Percentiles rank a stretch among this genome's conserved stretches.
Conservation (phyloP, 1,284 basidiomycete genomes). For the Retiboletus flavoniger region DNA sequence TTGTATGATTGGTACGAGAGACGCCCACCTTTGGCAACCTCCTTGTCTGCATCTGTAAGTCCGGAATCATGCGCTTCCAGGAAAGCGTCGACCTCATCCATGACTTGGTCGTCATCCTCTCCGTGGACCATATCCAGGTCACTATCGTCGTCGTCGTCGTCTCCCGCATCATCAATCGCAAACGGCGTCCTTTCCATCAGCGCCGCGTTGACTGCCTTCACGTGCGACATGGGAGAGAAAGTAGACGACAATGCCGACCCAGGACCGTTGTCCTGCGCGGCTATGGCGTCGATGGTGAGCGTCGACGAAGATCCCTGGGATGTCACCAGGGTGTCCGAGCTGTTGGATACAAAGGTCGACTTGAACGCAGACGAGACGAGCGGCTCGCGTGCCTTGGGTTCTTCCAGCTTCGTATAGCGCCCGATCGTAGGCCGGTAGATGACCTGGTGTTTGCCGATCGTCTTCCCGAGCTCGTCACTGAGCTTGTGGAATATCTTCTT, state of each 20-base stretch:
- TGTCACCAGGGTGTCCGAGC: slow-evolving; percentile 23
- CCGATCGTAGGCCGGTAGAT: slow-evolving; percentile 82
- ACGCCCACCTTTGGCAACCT: slow-evolving; percentile 69
- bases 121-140: slow-evolving; percentile 65
- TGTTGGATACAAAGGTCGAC: slow-evolving; percentile 34
- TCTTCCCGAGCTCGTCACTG: slow-evolving; percentile 90
- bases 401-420: slow-evolving; percentile 76
- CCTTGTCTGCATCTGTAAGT: slow-evolving; percentile 80
- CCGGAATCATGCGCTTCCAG: slow-evolving; percentile 88
- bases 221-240: slow-evolving; percentile 59
- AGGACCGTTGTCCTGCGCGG: slow-evolving; percentile 28
- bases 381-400: slow-evolving; percentile 86
- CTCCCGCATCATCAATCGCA: slow-evolving; percentile 86
- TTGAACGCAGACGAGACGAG: slow-evolving; percentile 71
- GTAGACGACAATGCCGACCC: slow-evolving; percentile 35
- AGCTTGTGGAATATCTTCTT: slow-evolving; percentile 83
- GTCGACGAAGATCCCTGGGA: slow-evolving; percentile 41
- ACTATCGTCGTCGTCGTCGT: slow-evolving; percentile 62
- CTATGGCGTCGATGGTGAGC: slow-evolving; percentile 38
- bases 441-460: slow-evolving; percentile 88
- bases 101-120: slow-evolving; percentile 74
- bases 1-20: background rate
- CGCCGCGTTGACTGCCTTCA: slow-evolving; percentile 78
- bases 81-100: slow-evolving; percentile 94
- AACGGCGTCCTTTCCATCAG: slow-evolving; percentile 89